Percentiles rank a stretch among this genome's conserved stretches.
Conservation (phyloP, 805 yeast species). For the Suhomyces sp. region DNA sequence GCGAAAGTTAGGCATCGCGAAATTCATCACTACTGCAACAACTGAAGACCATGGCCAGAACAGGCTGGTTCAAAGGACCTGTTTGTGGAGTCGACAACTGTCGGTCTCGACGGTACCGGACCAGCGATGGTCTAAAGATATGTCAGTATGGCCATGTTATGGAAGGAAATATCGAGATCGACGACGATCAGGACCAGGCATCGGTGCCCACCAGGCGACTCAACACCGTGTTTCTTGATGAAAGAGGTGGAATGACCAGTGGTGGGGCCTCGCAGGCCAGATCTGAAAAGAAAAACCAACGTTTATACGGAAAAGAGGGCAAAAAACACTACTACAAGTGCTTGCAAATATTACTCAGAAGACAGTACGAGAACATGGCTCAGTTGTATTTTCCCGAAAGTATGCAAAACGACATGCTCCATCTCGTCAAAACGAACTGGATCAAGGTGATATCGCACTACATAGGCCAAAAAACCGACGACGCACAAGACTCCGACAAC, state of each 20-base stretch:
- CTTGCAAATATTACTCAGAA: conserved; percentile 49
- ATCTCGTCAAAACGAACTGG: conserved; percentile 36
- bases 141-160: conserved; percentile 91
- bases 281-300: conserved; percentile 3
- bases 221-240: conserved; percentile 30
- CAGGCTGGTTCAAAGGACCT: conserved; percentile 66
- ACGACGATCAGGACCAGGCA: conserved; percentile 75
- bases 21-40: background rate
- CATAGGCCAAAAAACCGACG: background rate
- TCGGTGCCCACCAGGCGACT: conserved; percentile 53
- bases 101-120: conserved; percentile 69
- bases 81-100: conserved; percentile 91
- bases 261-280: conserved; percentile 2
- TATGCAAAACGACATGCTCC: conserved; percentile 13
- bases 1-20: background rate
- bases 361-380: conserved; percentile 35
- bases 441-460: conserved; percentile 14
- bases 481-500: background rate
- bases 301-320: conserved; percentile 50
- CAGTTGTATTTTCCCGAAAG: conserved; percentile 10
- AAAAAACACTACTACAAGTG: conserved; percentile 41
- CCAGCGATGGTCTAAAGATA: conserved; percentile 72
- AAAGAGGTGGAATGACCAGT: conserved; percentile 7
- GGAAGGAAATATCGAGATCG: conserved; percentile 74
- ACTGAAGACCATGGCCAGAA: background rate